Evolutionary conservation across 306 rosid species (phyloP), one percentile per base, ranked within the genome.

Genomic region (Gynostemma pentaphyllum): DNA sequence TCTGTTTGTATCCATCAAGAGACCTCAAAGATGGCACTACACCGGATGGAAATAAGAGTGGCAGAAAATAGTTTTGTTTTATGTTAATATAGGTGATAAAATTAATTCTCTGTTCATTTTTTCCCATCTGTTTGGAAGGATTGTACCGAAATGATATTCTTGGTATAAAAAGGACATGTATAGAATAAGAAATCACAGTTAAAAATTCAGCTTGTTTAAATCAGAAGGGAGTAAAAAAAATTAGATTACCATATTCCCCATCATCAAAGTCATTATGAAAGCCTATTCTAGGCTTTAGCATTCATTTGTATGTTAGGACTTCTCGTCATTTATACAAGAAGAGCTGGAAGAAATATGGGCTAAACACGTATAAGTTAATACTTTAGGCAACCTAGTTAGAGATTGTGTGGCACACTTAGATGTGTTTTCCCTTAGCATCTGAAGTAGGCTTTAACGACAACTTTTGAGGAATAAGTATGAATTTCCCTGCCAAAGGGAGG

Each of bases 301-400:
- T 41, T 1, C 45, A 10, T 41, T 41, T 13, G 45, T 41, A 41
- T 41, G 11, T 41, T 41, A 41, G 45, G 45, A 41, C 16, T 41
- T 16, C 26, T 16, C 30, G 12, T 60, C 22, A 21, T 5, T n/a
- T n/a, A n/a, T n/a, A n/a, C n/a, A n/a, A n/a, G n/a, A n/a, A n/a
- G n/a, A n/a, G n/a, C n/a, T 37, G 28, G n/a, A 19, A 27, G 45
- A 10, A 18, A 60, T 21, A 13, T 22, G n/a, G n/a, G 45, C 14
- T 39, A 39, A 57, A 37, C 34, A 60, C 6, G 39, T 28, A 37
- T 11, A 11, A 36, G 37, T 36, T 60, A 21, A 21, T 37, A 37
- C 45, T 37, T 37, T 9, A 60, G 34, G 36, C 64, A 60, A 60
- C 47, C 48, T 11, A 36, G 65, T 39, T 60, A 12, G 65, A 60